Evolutionary conservation across 352 stramenopile genomes (phyloP).

Genomic region (Peronospora farinosa): DNA sequence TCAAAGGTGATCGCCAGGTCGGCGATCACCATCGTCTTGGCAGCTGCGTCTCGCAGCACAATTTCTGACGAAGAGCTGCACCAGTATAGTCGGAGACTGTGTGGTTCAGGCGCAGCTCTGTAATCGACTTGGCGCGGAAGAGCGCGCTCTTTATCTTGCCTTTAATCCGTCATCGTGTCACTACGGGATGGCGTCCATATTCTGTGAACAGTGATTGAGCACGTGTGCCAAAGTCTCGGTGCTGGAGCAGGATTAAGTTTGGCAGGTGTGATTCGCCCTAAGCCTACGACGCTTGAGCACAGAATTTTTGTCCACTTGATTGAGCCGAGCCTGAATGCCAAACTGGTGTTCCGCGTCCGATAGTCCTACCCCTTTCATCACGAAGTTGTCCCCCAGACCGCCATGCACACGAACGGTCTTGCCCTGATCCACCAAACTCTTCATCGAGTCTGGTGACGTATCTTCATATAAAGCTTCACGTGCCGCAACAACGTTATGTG

Average conservation of each 20-base stretch:
- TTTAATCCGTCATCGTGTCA: neutral
- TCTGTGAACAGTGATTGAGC: neutral
- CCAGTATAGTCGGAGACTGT: neutral
- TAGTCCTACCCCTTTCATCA: neutral
- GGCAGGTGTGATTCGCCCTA: neutral
- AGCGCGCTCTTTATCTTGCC: neutral
- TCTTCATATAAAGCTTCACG: constrained; percentile 7
- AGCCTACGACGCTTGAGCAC: neutral
- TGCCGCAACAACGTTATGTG: constrained; percentile 8
- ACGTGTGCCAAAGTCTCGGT: neutral
- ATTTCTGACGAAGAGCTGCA: neutral
- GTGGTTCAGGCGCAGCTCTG: constrained; percentile 1
- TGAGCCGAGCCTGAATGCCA: neutral
- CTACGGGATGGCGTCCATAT: neutral
- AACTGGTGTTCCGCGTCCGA: neutral
- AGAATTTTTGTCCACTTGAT: neutral
- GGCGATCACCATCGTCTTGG: neutral
- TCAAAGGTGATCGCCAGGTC: constrained; percentile 1
- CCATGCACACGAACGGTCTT: constrained; percentile 4
- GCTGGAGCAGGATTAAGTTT: neutral
- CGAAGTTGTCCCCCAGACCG: neutral
- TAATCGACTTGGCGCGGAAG: neutral
- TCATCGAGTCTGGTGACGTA: constrained; percentile 1
- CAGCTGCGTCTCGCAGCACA: neutral
- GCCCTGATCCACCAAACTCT: neutral